Evolutionary conservation across 805 yeast genomes (phyloP).

Genomic region (Nakazawaea holstii): DNA sequence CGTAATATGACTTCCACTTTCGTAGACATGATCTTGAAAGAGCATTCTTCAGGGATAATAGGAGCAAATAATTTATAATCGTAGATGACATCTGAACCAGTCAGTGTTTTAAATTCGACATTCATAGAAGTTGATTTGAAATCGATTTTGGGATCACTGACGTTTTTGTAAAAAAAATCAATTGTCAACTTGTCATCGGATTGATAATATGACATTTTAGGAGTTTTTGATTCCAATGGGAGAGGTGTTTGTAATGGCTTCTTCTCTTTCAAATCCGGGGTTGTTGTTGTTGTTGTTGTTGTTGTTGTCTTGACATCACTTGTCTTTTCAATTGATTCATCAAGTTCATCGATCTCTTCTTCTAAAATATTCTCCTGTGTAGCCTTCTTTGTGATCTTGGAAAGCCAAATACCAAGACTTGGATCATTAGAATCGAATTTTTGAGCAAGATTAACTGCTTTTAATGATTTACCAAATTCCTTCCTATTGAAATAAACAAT

Average conservation of each 20-base stretch:
- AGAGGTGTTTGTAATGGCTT: background rate
- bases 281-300: constrained; percentile 6
- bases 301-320: background rate
- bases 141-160: constrained; percentile 42
- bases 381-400: constrained; percentile 28
- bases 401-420: constrained; percentile 43
- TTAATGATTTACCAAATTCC: constrained; percentile 33
- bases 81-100: constrained; percentile 43
- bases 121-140: constrained; percentile 30
- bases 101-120: constrained; percentile 42
- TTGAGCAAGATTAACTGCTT: constrained; percentile 36
- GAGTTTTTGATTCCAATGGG: constrained; percentile 19
- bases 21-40: constrained; percentile 54
- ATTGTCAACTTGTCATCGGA: constrained; percentile 49
- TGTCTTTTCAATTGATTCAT: background rate
- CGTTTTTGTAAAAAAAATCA: constrained; percentile 64
- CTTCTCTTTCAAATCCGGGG: background rate
- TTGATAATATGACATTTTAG: constrained; percentile 74
- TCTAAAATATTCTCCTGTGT: constrained; percentile 28
- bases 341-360: constrained; percentile 14
- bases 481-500: constrained; percentile 41
- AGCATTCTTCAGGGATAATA: constrained; percentile 42
- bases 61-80: constrained; percentile 43
- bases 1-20: constrained; percentile 66
- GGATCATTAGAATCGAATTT: constrained; percentile 37